A percentile compares a stretch with the other conserved stretches of the same genome.
These are phyloP conservation scores for Limonium bicolor DNA, from an alignment of 148 eudicot species.

Conservation along the genomic window DNA sequence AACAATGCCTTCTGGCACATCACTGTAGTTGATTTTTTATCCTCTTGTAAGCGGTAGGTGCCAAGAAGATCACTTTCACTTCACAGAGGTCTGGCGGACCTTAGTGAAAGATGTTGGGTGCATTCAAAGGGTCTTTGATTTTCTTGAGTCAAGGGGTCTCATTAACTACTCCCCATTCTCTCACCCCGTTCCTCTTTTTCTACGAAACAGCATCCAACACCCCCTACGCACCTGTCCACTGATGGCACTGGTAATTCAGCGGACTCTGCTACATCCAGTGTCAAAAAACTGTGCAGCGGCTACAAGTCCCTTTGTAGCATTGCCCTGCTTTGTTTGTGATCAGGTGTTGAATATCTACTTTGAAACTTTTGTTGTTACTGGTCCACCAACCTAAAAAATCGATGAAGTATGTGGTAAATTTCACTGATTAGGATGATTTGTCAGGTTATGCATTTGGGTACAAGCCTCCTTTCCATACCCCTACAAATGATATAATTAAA, in stretches of 20 bases:
- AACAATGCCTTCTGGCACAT: too few species aligned
- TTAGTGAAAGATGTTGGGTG: conserved; percentile 81
- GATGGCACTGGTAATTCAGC: conserved; percentile 4
- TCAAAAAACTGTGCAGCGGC: conserved; percentile 51
- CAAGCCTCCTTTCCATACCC: too few species aligned
- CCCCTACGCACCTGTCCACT: not conserved
- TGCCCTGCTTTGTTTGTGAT: conserved; percentile 77
- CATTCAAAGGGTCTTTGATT: conserved; percentile 71
- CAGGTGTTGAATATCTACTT: conserved; percentile 28
- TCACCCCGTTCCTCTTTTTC: too few species aligned
- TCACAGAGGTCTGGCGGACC: conserved; percentile 61
- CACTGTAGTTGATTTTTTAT: too few species aligned
- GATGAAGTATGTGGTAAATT: too few species aligned
- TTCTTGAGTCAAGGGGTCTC: conserved; percentile 88
- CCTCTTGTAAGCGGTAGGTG: too few species aligned
- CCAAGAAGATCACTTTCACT: conserved; percentile 49
- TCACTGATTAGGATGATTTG: too few species aligned
- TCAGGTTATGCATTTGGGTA: too few species aligned
- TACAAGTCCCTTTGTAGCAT: conserved; percentile 64
- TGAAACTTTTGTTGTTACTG: too few species aligned
- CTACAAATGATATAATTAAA: too few species aligned
- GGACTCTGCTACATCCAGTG: conserved; percentile 8
- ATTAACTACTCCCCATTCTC: conserved; percentile 57
- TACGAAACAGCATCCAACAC: conserved; percentile 17
- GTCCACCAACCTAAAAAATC: too few species aligned